Conservation (phyloP, 129 eudicot species). For the Lonicera japonica region DNA sequence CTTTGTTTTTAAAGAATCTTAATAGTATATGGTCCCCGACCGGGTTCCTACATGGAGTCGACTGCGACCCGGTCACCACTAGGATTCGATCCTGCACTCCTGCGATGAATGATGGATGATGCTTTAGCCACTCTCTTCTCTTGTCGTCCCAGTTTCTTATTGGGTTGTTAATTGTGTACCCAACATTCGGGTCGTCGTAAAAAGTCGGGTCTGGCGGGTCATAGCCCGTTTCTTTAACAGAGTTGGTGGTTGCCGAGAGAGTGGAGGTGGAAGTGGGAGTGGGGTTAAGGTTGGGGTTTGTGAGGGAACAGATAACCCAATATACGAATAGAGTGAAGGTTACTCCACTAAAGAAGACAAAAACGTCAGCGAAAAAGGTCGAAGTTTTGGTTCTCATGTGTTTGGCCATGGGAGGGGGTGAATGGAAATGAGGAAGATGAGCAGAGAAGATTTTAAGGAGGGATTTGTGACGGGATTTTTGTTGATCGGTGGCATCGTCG, state of each 20-base stretch:
- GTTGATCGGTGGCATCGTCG: no score
- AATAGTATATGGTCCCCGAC: conserved; percentile 62
- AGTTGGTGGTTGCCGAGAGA: neutral
- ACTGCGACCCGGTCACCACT: conserved; percentile 74
- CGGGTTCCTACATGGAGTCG: conserved; percentile 66
- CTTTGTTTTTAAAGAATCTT: conserved; percentile 78
- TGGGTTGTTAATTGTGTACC: conserved; percentile 24
- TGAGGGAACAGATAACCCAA: conserved; percentile 47
- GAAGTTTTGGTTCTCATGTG: conserved; percentile 10
- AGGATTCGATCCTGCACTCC: conserved; percentile 43
- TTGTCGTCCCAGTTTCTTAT: conserved; percentile 65
- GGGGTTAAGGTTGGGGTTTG: conserved; percentile 23
- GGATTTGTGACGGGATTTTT: neutral
- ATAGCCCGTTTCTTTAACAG: neutral
- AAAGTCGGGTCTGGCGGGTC: conserved; percentile 51
- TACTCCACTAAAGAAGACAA: conserved; percentile 36
- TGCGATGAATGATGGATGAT: conserved; percentile 44
- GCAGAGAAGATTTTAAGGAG: conserved; percentile 35
- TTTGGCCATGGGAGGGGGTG: conserved; percentile 22
- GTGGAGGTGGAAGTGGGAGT: conserved; percentile 20
- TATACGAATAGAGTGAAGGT: conserved; percentile 38
- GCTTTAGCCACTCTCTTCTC: conserved; percentile 51
- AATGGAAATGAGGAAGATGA: conserved; percentile 29
- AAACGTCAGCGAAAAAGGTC: conserved; percentile 27
- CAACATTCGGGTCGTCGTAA: conserved; percentile 40